A percentile compares a stretch with the other conserved stretches of the same genome.
These are phyloP conservation scores for Skeletonema costatum DNA, from an alignment of 108 stramenopile genomes.

Conservation along the genomic window DNA sequence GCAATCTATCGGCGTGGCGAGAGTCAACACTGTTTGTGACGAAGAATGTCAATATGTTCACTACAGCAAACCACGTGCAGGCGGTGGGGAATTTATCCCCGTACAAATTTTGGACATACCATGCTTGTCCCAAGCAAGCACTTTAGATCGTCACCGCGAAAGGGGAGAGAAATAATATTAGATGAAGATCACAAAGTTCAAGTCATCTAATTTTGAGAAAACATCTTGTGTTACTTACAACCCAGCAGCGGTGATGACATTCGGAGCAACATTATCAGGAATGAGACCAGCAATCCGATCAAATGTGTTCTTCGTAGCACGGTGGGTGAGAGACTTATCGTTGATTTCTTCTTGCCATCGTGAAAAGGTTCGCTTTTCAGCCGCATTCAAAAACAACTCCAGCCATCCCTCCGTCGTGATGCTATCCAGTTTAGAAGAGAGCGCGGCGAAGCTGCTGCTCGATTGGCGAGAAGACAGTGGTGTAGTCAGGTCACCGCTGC, in stretches of 20 bases:
- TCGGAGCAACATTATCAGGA: slow-evolving; percentile 84
- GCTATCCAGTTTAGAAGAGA: neutral
- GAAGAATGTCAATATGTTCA: slow-evolving; percentile 79
- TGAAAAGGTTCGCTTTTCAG: slow-evolving; percentile 80
- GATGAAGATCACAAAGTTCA: neutral
- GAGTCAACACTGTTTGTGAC: slow-evolving; percentile 63
- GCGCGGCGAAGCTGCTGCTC: neutral
- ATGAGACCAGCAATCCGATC: slow-evolving; percentile 60
- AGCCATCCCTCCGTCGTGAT: slow-evolving; percentile 87
- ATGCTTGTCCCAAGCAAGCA: slow-evolving; percentile 73
- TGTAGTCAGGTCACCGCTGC: neutral
- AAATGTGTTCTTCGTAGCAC: slow-evolving; percentile 58
- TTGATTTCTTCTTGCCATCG: slow-evolving; percentile 79
- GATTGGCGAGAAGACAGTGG: neutral
- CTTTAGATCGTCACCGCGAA: neutral
- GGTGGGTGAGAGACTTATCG: slow-evolving; percentile 75
- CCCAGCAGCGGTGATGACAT: slow-evolving; percentile 78
- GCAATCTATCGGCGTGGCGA: slow-evolving; percentile 81
- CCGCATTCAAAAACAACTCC: slow-evolving; percentile 86
- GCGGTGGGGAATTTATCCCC: slow-evolving; percentile 69
- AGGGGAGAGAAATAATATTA: neutral
- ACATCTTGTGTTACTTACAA: slow-evolving; percentile 15
- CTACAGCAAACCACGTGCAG: slow-evolving; percentile 79
- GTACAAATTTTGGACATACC: slow-evolving; percentile 82
- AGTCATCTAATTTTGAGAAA: neutral